Evolutionary conservation across 371 early-diverging fungal genomes (phyloP).

Genomic region (Mucor irregularis): DNA sequence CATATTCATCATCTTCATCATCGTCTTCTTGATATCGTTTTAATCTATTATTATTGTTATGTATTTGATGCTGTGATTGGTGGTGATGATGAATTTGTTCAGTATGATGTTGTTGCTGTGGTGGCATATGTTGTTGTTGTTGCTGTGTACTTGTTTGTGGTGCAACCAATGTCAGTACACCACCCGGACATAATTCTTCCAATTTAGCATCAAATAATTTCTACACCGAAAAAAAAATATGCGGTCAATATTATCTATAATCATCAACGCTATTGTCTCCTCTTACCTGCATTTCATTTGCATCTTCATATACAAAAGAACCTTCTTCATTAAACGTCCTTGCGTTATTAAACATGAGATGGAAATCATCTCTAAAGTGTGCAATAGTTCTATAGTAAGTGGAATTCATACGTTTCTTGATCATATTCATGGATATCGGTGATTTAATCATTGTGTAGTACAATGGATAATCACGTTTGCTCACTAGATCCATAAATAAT

Average conservation of each 20-base stretch:
- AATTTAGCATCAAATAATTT: slow-evolving; percentile 30
- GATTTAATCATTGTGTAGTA: slow-evolving; percentile 83
- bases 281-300: slow-evolving; percentile 54
- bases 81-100: background rate
- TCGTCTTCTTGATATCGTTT: background rate
- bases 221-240: background rate
- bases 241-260: background rate
- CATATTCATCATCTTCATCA: slow-evolving; percentile 9
- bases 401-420: slow-evolving; percentile 63
- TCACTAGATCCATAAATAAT: slow-evolving; percentile 77
- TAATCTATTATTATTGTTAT: background rate
- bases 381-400: slow-evolving; percentile 53
- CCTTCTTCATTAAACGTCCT: slow-evolving; percentile 78
- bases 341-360: slow-evolving; percentile 84
- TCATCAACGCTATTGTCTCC: background rate
- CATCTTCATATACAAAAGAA: slow-evolving; percentile 79
- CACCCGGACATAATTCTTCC: slow-evolving; percentile 26
- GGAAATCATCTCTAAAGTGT: slow-evolving; percentile 64
- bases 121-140: background rate
- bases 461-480: slow-evolving; percentile 76
- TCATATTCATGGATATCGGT: slow-evolving; percentile 80
- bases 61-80: background rate
- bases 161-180: slow-evolving; percentile 18
- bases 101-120: too few relatives aligned
- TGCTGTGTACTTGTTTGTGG: background rate